phyloP scores from a whole-genome alignment of 1,139 yeast species.

The Zygosaccharomyces sapae region DNA sequence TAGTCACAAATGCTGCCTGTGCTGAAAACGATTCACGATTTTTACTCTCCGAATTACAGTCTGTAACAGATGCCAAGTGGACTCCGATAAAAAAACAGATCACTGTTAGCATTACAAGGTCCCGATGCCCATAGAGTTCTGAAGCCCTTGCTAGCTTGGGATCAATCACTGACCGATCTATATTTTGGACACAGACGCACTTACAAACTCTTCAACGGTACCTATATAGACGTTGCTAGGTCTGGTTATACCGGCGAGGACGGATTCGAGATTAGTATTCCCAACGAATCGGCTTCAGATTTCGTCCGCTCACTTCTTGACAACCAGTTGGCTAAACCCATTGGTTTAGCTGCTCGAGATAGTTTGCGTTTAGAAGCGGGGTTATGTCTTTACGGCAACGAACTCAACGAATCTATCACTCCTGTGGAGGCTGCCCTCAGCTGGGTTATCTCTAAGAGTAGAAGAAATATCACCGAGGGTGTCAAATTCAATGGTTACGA shows the following conservation, averaged over 20 bases:
- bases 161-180: slow-evolving; percentile 47
- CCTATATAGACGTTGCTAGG: slow-evolving; percentile 67
- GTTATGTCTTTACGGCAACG: slow-evolving; percentile 95
- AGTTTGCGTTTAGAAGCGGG: slow-evolving; percentile 95
- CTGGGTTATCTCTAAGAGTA: slow-evolving; percentile 83
- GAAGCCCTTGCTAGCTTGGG: slow-evolving; percentile 53
- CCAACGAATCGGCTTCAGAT: slow-evolving; percentile 54
- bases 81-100: slow-evolving; percentile 58
- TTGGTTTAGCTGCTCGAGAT: slow-evolving; percentile 96
- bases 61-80: slow-evolving; percentile 47
- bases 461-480: slow-evolving; percentile 47
- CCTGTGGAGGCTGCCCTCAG: slow-evolving; percentile 86
- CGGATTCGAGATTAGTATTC: slow-evolving; percentile 89
- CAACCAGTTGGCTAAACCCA: slow-evolving; percentile 62
- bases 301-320: slow-evolving; percentile 63
- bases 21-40: slow-evolving; percentile 73
- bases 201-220: slow-evolving; percentile 45
- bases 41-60: slow-evolving; percentile 48
- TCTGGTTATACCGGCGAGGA: slow-evolving; percentile 99
- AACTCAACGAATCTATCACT: slow-evolving; percentile 70
- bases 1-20: slow-evolving; percentile 98
- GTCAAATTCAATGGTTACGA: slow-evolving; percentile 72
- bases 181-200: slow-evolving; percentile 71
- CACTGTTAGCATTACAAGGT: slow-evolving; percentile 87
- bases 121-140: slow-evolving; percentile 70